Evolutionary conservation across 176 grass and related monocot genomes (phyloP).

Genomic region (Elaeis guineensis): DNA sequence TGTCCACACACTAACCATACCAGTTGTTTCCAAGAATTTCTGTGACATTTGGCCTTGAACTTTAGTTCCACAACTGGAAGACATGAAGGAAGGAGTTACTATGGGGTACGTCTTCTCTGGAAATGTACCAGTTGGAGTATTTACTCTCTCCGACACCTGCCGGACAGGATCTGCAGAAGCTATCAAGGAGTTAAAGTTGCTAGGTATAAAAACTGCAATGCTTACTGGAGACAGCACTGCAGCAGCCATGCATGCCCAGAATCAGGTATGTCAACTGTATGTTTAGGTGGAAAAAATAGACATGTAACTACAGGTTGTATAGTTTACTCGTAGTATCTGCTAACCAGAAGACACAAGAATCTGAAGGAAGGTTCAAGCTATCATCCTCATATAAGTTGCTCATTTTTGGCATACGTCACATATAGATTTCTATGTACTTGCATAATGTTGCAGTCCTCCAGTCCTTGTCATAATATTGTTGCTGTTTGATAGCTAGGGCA

Average conservation of each 20-base stretch:
- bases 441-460: no score
- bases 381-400: no score
- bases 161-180: slow-evolving; percentile 72
- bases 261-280: slow-evolving; percentile 48
- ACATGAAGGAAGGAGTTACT: slow-evolving; percentile 50
- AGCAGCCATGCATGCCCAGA: slow-evolving; percentile 61
- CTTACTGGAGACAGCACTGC: slow-evolving; percentile 76
- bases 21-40: no score
- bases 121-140: slow-evolving; percentile 56
- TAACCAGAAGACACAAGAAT: no score
- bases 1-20: no score
- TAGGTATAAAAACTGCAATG: slow-evolving; percentile 85
- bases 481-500: slow-evolving; percentile 48
- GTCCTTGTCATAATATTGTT: background rate
- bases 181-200: slow-evolving; percentile 55
- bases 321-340: no score
- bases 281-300: background rate
- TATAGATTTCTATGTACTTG: no score
- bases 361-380: no score
- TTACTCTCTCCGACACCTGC: slow-evolving; percentile 76
- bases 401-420: no score
- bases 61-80: slow-evolving; percentile 48
- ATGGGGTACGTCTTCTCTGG: slow-evolving; percentile 51
- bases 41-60: slow-evolving; percentile 6
- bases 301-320: no score